Evolutionary conservation across 2,329 filamentous ascomycete genomes (phyloP).

Genomic region (Calycina herbarum): DNA sequence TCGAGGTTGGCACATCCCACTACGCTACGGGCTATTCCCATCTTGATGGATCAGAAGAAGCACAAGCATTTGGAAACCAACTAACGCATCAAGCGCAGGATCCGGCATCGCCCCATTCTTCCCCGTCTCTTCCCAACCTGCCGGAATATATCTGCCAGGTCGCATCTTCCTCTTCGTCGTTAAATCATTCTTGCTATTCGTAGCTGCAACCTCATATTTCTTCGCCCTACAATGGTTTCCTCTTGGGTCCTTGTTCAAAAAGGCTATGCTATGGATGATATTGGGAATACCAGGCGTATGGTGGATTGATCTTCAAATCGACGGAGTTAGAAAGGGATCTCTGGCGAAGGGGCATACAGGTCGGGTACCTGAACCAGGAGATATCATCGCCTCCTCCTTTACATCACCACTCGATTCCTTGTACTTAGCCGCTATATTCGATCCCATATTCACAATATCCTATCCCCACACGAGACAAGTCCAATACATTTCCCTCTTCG

Average conservation of each 20-base stretch:
- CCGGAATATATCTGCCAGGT: constrained; percentile 61
- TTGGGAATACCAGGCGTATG: constrained; percentile 89
- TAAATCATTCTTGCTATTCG: constrained; percentile 75
- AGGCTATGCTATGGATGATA: constrained; percentile 83
- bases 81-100: constrained; percentile 53
- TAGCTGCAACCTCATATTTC: constrained; percentile 71
- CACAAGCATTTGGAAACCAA: constrained; percentile 11
- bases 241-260: constrained; percentile 67
- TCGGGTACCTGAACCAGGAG: constrained; percentile 75
- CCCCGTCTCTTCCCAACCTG: constrained; percentile 68
- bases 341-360: constrained; percentile 71
- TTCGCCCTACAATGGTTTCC: constrained; percentile 80
- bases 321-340: constrained; percentile 91
- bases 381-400: constrained; percentile 85
- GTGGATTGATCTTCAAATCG: constrained; percentile 98
- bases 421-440: constrained; percentile 94
- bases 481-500: constrained; percentile 72
- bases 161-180: constrained; percentile 75
- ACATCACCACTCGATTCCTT: constrained; percentile 91
- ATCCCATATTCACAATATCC: constrained; percentile 87
- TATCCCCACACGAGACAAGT: constrained; percentile 76
- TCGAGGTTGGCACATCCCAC: constrained; percentile 52
- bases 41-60: constrained; percentile 4
- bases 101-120: constrained; percentile 97
- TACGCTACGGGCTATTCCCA: background rate